phyloP scores from a whole-genome alignment of 768 basidiomycete genomes.

The Mycena maculata region DNA sequence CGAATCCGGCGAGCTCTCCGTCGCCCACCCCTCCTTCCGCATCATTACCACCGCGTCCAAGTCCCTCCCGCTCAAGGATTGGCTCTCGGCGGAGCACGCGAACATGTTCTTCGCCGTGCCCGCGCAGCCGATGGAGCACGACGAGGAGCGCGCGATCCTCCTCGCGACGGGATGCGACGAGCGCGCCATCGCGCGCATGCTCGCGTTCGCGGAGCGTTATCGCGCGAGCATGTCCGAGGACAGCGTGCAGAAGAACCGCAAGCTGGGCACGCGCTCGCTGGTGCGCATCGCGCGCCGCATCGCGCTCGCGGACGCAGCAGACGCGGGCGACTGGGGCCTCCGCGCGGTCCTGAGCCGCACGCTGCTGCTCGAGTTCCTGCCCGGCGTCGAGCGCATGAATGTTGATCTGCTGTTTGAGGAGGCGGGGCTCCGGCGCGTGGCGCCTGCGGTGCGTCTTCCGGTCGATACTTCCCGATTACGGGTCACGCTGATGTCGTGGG shows the following conservation, averaged over 20 bases:
- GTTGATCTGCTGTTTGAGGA: slow-evolving; percentile 64
- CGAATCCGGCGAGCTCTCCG: slow-evolving; percentile 53
- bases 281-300: slow-evolving; percentile 65
- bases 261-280: slow-evolving; percentile 70
- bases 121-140: slow-evolving; percentile 66
- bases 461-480: neutral
- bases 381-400: slow-evolving; percentile 66
- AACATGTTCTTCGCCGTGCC: slow-evolving; percentile 78
- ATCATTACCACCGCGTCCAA: slow-evolving; percentile 72
- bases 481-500: neutral
- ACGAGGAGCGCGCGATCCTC: slow-evolving; percentile 64
- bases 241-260: slow-evolving; percentile 68
- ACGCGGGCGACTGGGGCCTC: slow-evolving; percentile 47
- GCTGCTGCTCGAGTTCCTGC: slow-evolving; percentile 70
- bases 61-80: slow-evolving; percentile 73
- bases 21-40: slow-evolving; percentile 69
- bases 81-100: slow-evolving; percentile 73
- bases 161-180: slow-evolving; percentile 61
- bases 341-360: slow-evolving; percentile 60
- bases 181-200: slow-evolving; percentile 51
- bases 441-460: slow-evolving; percentile 52
- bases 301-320: slow-evolving; percentile 53
- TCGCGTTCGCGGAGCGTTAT: slow-evolving; percentile 70
- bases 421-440: slow-evolving; percentile 55
- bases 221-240: slow-evolving; percentile 65